Conservation (phyloP, 352 stramenopile species). For the Phytophthora pinifolia region DNA sequence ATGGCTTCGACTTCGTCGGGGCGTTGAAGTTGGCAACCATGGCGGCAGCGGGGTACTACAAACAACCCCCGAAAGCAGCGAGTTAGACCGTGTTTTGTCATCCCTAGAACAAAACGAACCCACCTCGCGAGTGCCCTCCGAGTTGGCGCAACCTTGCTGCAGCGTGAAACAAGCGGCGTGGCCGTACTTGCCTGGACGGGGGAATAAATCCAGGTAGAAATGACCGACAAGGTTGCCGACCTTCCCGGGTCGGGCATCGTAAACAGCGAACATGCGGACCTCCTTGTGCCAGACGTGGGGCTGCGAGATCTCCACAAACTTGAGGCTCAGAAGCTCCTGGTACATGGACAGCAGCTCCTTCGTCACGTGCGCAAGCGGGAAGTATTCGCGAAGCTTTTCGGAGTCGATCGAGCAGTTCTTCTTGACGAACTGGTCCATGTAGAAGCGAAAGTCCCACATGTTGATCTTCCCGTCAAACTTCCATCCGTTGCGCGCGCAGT, state of each 20-base stretch:
- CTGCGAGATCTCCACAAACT: conserved; percentile 78
- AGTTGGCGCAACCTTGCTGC: conserved; percentile 77
- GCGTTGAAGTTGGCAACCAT: conserved; percentile 92
- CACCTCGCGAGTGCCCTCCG: conserved; percentile 49
- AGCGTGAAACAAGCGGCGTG: conserved; percentile 90
- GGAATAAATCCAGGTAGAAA: conserved; percentile 91
- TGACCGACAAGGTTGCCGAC: conserved; percentile 68
- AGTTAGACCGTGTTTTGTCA: conserved; percentile 2
- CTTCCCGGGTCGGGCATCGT: conserved; percentile 60
- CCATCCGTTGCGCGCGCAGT: conserved; percentile 51
- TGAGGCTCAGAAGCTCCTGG: conserved; percentile 85
- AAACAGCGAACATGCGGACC: conserved; percentile 87
- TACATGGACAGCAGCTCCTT: conserved; percentile 86
- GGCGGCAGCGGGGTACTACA: conserved; percentile 66
- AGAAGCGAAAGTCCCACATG: conserved; percentile 91
- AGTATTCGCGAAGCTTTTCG: conserved; percentile 88
- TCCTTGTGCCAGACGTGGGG: conserved; percentile 89
- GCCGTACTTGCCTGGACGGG: conserved; percentile 84
- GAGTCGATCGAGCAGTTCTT: conserved; percentile 87
- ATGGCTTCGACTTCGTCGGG: conserved; percentile 75
- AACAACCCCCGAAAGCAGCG: conserved; percentile 16
- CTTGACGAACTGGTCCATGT: conserved; percentile 88
- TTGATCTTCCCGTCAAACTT: conserved; percentile 88
- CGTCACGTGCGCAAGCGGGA: conserved; percentile 87
- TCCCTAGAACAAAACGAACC: conserved; percentile 4